Base-by-base conservation (phyloP, 306 rosid species). In the Quercus agrifolia region DNA sequence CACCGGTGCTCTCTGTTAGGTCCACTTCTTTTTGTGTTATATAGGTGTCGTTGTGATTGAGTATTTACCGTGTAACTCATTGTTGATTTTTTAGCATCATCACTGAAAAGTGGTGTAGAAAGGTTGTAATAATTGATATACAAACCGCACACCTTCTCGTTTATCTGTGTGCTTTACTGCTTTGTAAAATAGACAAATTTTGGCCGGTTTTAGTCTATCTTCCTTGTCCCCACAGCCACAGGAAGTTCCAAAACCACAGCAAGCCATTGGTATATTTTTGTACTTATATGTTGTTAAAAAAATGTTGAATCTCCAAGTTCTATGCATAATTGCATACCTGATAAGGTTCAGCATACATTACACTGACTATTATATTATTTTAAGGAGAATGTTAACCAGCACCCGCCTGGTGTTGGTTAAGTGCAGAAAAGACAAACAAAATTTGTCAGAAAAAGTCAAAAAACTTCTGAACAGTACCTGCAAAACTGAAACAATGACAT, bases 171-270 rank as follows among this genome's bases (percentile, higher is more conserved):
- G 84, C 84, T 35, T 35, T 35, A 31, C 35, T 31, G 35, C 35
- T 35, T 71, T 52, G 11, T 10, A 49, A 54, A 21, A 75, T 8
- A 6, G 54, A 55, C 18, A 66, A 76, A 35, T 21, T 49, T 12
- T 49, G 35, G 27, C 31, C 28, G 1, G 56, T 57, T 66, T n/a
- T 14, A 19, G n/a, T 56, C 46, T 2, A 7, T 6, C 13, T 30
- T 27, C 31, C 14, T 3, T 17, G 38, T 5, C 9, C 80, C 74
- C 66, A 73, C 67, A 19, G 35, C 74, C 57, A 73, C 67, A 25
- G 35, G 18, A 15, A 55, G 17, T 14, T 7, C 46, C 51, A 6
- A 75, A 79, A 70, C 83, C 77, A 27, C 83, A 30, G 81, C 78
- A 62, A 70, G 81, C 80, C 14, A 25, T 63, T 54, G 59, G 83